phyloP scores from a whole-genome alignment of 140 eudicot species.

The Stevia rebaudiana region DNA sequence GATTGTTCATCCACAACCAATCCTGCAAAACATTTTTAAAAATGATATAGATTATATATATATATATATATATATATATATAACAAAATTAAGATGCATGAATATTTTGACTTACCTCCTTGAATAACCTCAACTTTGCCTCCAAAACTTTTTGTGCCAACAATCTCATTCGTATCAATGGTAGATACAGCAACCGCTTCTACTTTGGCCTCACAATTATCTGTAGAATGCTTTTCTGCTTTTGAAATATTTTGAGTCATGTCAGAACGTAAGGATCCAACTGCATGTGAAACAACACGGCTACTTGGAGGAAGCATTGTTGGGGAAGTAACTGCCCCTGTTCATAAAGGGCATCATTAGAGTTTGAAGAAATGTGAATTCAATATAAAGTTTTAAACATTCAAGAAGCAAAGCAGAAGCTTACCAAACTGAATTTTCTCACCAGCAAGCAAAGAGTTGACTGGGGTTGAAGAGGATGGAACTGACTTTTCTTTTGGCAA shows the following conservation, averaged over 20 bases:
- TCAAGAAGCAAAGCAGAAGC: constrained; percentile 12
- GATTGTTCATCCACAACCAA: constrained; percentile 49
- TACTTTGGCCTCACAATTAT: constrained; percentile 69
- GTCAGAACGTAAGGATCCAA: constrained; percentile 56
- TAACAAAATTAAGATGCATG: not conserved
- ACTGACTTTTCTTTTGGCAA: constrained; percentile 59
- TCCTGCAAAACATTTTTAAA: constrained; percentile 33
- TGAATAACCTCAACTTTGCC: constrained; percentile 38
- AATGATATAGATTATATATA: constrained; percentile 2
- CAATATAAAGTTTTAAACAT: not conserved
- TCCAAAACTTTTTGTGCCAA: constrained; percentile 43
- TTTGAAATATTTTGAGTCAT: constrained; percentile 35
- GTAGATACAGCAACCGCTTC: constrained; percentile 77
- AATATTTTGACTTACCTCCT: constrained; percentile 29
- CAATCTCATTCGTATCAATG: constrained; percentile 52
- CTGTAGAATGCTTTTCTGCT: constrained; percentile 39
- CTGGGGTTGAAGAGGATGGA: constrained; percentile 73
- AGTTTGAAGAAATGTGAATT: not conserved
- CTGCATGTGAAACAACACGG: constrained; percentile 64
- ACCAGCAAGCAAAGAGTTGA: constrained; percentile 90
- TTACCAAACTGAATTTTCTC: constrained; percentile 96
- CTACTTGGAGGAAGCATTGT: constrained; percentile 31
- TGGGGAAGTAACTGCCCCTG: constrained; percentile 85
- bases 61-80: too few relatives aligned
- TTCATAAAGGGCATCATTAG: constrained; percentile 8